phyloP scores from a whole-genome alignment of 805 yeast genomes.

The Blastobotrys terrestris region DNA sequence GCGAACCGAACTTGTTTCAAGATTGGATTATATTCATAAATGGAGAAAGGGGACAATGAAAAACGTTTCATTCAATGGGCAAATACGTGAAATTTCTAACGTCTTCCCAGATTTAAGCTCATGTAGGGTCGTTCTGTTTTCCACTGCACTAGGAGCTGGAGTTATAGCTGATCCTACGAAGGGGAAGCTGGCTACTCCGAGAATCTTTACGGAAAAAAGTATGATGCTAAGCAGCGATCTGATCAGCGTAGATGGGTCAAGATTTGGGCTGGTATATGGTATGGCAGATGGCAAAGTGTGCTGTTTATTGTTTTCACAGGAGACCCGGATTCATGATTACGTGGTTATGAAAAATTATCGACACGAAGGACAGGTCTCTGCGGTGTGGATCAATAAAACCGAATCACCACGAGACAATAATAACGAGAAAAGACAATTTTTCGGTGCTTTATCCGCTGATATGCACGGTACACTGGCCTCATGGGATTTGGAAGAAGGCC shows the following conservation, averaged over 20 bases:
- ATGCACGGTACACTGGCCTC: constrained; percentile 16
- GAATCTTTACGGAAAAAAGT: constrained; percentile 19
- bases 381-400: constrained; percentile 23
- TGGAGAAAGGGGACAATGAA: constrained; percentile 26
- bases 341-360: constrained; percentile 14
- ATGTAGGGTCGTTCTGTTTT: constrained; percentile 21
- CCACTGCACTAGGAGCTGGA: constrained; percentile 23
- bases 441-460: constrained; percentile 18
- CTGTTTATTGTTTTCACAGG: constrained; percentile 20
- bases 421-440: constrained; percentile 2
- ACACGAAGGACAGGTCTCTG: constrained; percentile 21
- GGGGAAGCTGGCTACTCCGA: constrained; percentile 25
- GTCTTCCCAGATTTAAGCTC: constrained; percentile 22
- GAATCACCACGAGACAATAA: constrained; percentile 13
- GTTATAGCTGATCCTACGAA: constrained; percentile 25
- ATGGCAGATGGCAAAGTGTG: constrained; percentile 22
- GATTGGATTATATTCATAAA: constrained; percentile 21
- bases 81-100: constrained; percentile 18
- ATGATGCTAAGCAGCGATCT: constrained; percentile 14
- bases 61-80: constrained; percentile 22
- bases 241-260: constrained; percentile 22
- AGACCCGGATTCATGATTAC: constrained; percentile 24
- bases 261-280: constrained; percentile 28
- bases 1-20: constrained; percentile 26
- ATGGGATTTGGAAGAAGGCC: constrained; percentile 18